Base-by-base conservation (phyloP, 108 stramenopile species). In the Cylindrotheca closterium region DNA sequence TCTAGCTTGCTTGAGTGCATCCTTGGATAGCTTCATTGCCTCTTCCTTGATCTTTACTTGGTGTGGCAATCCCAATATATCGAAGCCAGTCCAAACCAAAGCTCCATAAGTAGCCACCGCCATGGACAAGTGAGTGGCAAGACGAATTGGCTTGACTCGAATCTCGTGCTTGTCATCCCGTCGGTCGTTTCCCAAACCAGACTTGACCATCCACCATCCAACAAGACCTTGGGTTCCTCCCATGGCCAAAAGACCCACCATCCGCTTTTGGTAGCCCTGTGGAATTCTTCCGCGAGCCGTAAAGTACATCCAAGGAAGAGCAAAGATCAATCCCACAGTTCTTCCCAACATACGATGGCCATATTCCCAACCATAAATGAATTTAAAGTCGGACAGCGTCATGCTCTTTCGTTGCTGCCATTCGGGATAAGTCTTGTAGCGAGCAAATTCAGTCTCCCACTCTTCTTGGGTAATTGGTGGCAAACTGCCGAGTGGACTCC, bases 161-260 rank as follows among this genome's bases (percentile, higher is more conserved):
- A 99, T 97, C 71, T 98, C 95, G 50, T 80, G 71, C 47, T 74
- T 63, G 59, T 97, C 92, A 15, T 70, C 81, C 7, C 85, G 70
- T 30, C 94, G 88, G 71, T 97, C 95, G 53, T 96, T 86, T 28
- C 96, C 95, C 27, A 99, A 73, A 17, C 99, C 99, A 22, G 86
- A 89, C 80, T 95, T 92, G 46, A 99, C 99, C 99, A 99, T 99
- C 99, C 99, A 99, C 99, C 99, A 99, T 22, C 99, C 99, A 18
- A 99, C 96, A 49, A 98, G 67, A 1, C 99, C 99, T 78, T 99
- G 98, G 2, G 91, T 88, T 7, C 96, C 98, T 22, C 99, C 99
- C 84, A 99, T 90, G 55, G 88, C 93, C 51, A 96, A 78, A 28
- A 98, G 71, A 28, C 81, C 82, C 4, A 84, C 85, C 60, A 97